Base-by-base conservation (phyloP, 2,329 filamentous ascomycete genomes). In the Gaeumannomyces tritici region DNA sequence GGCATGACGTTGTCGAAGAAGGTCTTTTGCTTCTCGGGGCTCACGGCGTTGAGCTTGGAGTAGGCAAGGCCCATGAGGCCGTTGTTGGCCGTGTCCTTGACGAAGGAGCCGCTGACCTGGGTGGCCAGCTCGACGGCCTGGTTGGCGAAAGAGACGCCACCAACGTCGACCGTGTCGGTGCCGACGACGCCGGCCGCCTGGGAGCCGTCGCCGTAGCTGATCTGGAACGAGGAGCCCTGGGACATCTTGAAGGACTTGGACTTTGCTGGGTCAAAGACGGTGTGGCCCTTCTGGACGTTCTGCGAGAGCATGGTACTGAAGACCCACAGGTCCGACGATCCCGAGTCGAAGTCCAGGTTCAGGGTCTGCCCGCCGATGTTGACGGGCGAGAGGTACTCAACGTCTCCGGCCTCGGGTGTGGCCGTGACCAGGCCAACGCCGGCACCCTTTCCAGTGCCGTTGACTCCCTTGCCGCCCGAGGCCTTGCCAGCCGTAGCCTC, bases 321-420 rank as follows among this genome's bases (percentile, higher is more conserved):
- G 27, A 89, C 83, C 88, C 88, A 91, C 76, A 90, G 79, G 73
- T 91, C 89, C 15, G 88, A 83, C 2, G 88, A 90, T 63, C 89
- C 89, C n/a, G 87, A 88, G 73, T 91, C 89, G 70, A 91, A 89
- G 71, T 90, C 84, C 71, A 91, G 75, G 69, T 86, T 84, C 63
- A 91, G 69, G 5, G 79, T 81, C 74, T 91, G 88, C 6, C 85
- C 86, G 64, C 89, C 89, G 65, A 91, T 82, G n/a, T 71, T 80
- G 61, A 91, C 85, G 0, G 87, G 86, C 0, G 86, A 83, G 15
- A 93, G 80, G 69, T 90, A 93, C 64, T 90, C 85, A 59, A 83
- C 79, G 69, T 89, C 89, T 67, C 86, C 84, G 57, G 81, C 74
- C 65, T 87, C 83, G 15, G 87, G 85, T 31, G 83, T 86, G 61